Evolutionary conservation across 2,329 filamentous ascomycete species (phyloP), one percentile per base, ranked within the genome.

Genomic region (Fusarium agapanthi): DNA sequence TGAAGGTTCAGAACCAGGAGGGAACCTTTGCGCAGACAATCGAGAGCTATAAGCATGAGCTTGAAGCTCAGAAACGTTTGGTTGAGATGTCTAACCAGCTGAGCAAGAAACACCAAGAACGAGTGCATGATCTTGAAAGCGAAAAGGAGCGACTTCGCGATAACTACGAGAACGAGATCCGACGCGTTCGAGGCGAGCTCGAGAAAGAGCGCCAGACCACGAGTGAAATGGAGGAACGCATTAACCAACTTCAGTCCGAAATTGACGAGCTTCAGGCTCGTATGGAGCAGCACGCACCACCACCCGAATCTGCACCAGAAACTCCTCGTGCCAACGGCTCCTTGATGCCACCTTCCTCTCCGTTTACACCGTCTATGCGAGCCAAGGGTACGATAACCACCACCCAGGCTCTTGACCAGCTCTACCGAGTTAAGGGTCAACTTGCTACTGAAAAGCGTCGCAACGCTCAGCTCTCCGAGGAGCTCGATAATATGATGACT

Each of bases 401-500:
- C 18, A 90, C 89, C 1, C 89, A 92, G 73, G 87, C 89, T 5
- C 87, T 91, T 62, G 89, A 91, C 50, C 89, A 92, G 73, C 83
- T 91, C 5, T 91, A 88, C 80, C 89, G 88, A 75, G 85, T 90
- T 81, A 93, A 96, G 86, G 86, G 89, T 61, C 89, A 93, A 76
- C 86, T 98, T 38, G 90, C 91, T 7, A 89, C 87, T 7, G 93
- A 97, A 80, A 91, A 91, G 79, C 88, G 93, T 65, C 89, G 91
- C 28, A 94, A 90, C 75, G 90, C 93, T 71, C 90, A 94, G 78
- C 89, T 98, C 16, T 88, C 89, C 24, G 88, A 90, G 41, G 90
- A 95, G 48, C 85, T 98, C 48, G 94, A 98, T 72, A 93, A 96
- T 66, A 93, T 98, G 85, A 89, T 98, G 65, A 88, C 91, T 41